Base-by-base conservation (phyloP, 768 basidiomycete species). In the Mycena capillaripes region DNA sequence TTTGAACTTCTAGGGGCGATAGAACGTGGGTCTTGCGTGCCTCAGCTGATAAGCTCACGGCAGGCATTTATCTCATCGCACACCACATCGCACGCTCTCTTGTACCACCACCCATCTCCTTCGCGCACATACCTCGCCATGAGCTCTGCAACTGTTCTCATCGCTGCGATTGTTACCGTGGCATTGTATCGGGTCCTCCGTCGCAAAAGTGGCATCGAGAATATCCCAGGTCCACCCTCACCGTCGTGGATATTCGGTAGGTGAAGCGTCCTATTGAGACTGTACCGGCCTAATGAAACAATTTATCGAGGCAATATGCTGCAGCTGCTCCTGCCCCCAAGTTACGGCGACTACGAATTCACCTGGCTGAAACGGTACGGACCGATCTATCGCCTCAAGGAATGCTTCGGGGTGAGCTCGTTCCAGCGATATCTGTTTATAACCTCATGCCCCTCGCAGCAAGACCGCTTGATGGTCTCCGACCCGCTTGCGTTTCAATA, bases 391-490 rank as follows among this genome's bases (percentile, higher is more conserved):
- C 4, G 9, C 2, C 10, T 38, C 38, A 4, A 16, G 2, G 38
- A 16, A 6, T 70, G 69, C 42, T 70, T 70, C 17, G 62, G 69
- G 19, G 69, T 65, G 6, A n/a, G 69, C 56, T 42, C 44, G 30
- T 10, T 34, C n/a, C 30, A 16, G 1, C 29, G 17, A 1, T 3
- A 6, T 59, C 11, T 8, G 6, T 36, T 19, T 30, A 23, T 46
- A 0, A 16, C 29, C 29, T 21, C 11, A 46, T n/a, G 44, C 36
- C 44, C 44, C 19, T n/a, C 10, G 9, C 61, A 70, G 69, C 30
- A 65, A 59, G 36, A 70, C 16, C 69, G 53, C 32, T 61, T 70
- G 4, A 57, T 70, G 53, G 25, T 70, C 4, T 42, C 69, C 1
- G 69, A 70, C 34, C 44, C 38, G 2, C 11, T 38, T 16, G 38